phyloP scores from a whole-genome alignment of 768 basidiomycete genomes.

The Leccinum obscurum region DNA sequence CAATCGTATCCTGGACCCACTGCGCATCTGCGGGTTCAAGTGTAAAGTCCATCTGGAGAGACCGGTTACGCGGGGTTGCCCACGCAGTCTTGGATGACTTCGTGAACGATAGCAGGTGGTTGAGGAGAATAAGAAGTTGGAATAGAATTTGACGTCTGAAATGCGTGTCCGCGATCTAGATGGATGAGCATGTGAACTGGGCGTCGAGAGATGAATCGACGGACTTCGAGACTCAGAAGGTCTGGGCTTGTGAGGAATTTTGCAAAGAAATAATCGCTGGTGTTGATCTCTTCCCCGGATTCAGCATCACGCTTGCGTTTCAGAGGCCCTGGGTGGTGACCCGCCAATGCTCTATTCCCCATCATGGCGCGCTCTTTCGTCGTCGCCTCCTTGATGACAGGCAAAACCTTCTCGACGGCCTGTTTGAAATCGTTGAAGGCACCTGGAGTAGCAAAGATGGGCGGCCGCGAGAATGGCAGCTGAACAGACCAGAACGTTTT shows the following conservation, averaged over 20 bases:
- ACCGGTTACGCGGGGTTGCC: constrained; percentile 67
- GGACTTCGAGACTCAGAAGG: constrained; percentile 82
- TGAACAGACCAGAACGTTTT: constrained; percentile 90
- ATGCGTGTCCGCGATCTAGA: constrained; percentile 82
- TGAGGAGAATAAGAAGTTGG: constrained; percentile 76
- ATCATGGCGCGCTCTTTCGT: constrained; percentile 87
- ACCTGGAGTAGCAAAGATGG: constrained; percentile 57
- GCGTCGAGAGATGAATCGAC: constrained; percentile 18
- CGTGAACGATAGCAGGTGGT: constrained; percentile 75
- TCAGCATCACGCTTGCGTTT: constrained; percentile 72
- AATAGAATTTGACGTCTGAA: constrained; percentile 94
- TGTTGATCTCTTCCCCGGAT: constrained; percentile 49
- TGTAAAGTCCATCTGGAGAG: constrained; percentile 82
- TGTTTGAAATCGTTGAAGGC: constrained; percentile 67
- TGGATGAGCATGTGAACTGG: constrained; percentile 13
- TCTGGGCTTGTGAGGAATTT: constrained; percentile 91
- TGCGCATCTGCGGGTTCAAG: constrained; percentile 64
- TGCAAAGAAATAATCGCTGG: constrained; percentile 84
- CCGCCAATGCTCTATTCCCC: constrained; percentile 59
- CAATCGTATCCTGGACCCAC: constrained; percentile 74
- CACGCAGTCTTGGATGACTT: constrained; percentile 62
- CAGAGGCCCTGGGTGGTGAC: constrained; percentile 34
- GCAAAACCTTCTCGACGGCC: constrained; percentile 69
- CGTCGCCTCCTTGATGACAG: constrained; percentile 82
- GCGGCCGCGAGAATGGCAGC: constrained; percentile 78